phyloP scores from a whole-genome alignment of 768 basidiomycete genomes.

The Crassisporium funariophilum region DNA sequence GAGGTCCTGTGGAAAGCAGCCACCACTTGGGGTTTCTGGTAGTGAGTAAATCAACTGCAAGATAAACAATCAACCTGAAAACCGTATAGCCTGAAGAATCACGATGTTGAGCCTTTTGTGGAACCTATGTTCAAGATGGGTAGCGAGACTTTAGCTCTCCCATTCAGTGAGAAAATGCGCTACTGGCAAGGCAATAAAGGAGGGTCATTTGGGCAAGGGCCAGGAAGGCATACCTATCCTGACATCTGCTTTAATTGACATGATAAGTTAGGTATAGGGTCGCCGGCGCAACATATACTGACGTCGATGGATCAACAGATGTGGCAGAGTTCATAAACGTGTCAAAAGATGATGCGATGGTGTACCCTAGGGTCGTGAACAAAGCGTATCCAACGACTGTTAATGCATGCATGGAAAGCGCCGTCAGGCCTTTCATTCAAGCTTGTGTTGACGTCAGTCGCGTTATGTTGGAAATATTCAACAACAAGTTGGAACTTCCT shows the following conservation, averaged over 20 bases:
- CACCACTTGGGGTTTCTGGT: slow-evolving; percentile 62
- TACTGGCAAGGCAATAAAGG: slow-evolving; percentile 55
- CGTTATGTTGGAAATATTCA: slow-evolving; percentile 53
- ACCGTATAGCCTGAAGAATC: slow-evolving; percentile 49
- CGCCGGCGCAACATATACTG: slow-evolving; percentile 56
- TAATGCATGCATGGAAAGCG: slow-evolving; percentile 46
- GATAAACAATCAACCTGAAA: background rate
- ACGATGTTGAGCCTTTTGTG: slow-evolving; percentile 45
- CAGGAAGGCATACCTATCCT: background rate
- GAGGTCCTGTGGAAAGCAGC: slow-evolving; percentile 53
- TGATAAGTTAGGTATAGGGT: slow-evolving; percentile 50
- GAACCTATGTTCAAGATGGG: slow-evolving; percentile 56
- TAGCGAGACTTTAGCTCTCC: slow-evolving; percentile 48
- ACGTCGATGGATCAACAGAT: slow-evolving; percentile 56
- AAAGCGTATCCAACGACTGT: slow-evolving; percentile 57
- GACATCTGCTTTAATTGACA: slow-evolving; percentile 10
- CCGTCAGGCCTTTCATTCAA: slow-evolving; percentile 51
- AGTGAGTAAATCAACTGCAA: slow-evolving; percentile 39
- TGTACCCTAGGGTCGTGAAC: slow-evolving; percentile 51
- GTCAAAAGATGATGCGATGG: slow-evolving; percentile 63
- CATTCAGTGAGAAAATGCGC: slow-evolving; percentile 53
- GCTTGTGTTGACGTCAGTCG: slow-evolving; percentile 54
- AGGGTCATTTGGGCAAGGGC: slow-evolving; percentile 33
- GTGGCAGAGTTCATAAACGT: slow-evolving; percentile 63
- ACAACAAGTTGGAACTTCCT: slow-evolving; percentile 53